Conservation (phyloP, 2,329 filamentous ascomycete species). For the Aspergillus ruber region DNA sequence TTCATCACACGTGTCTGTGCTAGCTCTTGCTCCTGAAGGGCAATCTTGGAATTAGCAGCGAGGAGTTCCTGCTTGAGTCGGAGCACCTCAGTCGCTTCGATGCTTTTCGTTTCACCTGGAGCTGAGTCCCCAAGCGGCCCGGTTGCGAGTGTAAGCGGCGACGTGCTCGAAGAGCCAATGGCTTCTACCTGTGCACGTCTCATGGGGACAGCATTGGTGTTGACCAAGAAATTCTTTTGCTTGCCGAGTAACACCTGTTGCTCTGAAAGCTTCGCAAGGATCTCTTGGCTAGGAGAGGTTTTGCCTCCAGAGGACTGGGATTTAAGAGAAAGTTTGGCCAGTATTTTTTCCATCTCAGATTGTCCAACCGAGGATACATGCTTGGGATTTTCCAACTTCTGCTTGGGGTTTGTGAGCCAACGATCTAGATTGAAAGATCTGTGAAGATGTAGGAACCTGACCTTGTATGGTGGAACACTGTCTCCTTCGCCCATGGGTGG, state of each 20-base stretch:
- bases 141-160: slow-evolving; percentile 11
- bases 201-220: slow-evolving; percentile 10
- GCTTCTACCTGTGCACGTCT: slow-evolving; percentile 9
- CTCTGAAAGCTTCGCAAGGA: slow-evolving; percentile 67
- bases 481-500: slow-evolving; percentile 14
- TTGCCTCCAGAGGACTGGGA: slow-evolving; percentile 14
- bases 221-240: slow-evolving; percentile 49
- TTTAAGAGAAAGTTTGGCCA: slow-evolving; percentile 37
- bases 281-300: slow-evolving; percentile 15
- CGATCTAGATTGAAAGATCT: neutral
- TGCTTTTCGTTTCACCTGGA: slow-evolving; percentile 10
- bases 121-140: slow-evolving; percentile 7
- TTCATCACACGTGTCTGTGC: slow-evolving; percentile 55
- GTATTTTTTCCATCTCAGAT: slow-evolving; percentile 59
- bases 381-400: slow-evolving; percentile 39
- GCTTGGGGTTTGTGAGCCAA: slow-evolving; percentile 37
- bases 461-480: slow-evolving; percentile 31
- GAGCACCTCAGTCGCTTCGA: slow-evolving; percentile 45
- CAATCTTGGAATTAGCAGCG: slow-evolving; percentile 52
- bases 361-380: slow-evolving; percentile 21
- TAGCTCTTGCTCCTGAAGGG: slow-evolving; percentile 55
- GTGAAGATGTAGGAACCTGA: slow-evolving; percentile 13
- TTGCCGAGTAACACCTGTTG: slow-evolving; percentile 57
- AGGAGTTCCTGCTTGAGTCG: slow-evolving; percentile 53
- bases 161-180: slow-evolving; percentile 14